Evolutionary conservation across 306 rosid species (phyloP).

Genomic region (Hylodesmum podocarpum): DNA sequence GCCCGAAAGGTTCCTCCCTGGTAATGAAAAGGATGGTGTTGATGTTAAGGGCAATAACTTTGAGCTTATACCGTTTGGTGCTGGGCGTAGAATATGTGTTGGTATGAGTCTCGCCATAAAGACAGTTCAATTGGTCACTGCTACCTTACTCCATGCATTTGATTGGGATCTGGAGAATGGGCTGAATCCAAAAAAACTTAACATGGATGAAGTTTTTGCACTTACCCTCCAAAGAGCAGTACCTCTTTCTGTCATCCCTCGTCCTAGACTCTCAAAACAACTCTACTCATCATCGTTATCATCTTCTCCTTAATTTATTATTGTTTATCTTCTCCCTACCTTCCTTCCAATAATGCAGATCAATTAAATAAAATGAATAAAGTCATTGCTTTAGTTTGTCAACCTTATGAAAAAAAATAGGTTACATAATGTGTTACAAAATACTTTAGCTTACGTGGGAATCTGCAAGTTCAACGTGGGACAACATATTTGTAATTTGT

Average conservation of each 20-base stretch:
- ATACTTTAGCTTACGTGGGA: no score
- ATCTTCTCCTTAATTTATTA: no score
- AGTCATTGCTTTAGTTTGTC: no score
- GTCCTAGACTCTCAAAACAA: constrained; percentile 42
- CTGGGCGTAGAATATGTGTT: constrained; percentile 78
- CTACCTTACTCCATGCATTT: constrained; percentile 58
- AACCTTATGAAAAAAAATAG: no score
- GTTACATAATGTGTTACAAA: no score
- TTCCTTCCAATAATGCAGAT: not conserved
- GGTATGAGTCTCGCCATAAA: constrained; percentile 68
- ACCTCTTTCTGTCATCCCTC: constrained; percentile 52
- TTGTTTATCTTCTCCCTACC: not conserved
- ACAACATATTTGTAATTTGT: no score
- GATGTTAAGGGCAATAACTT: constrained; percentile 69
- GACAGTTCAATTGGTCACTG: constrained; percentile 61
- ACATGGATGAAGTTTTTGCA: constrained; percentile 78
- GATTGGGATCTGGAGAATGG: constrained; percentile 61
- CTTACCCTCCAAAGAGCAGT: constrained; percentile 63
- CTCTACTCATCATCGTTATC: constrained; percentile 29
- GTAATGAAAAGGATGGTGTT: constrained; percentile 57
- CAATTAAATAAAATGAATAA: no score
- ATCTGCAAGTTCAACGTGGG: no score
- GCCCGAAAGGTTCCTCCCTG: constrained; percentile 70
- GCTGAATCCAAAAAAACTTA: constrained; percentile 39
- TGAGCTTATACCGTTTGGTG: constrained; percentile 83